Conservation (phyloP, 768 basidiomycete species). For the Chlorophyllum brunneum region DNA sequence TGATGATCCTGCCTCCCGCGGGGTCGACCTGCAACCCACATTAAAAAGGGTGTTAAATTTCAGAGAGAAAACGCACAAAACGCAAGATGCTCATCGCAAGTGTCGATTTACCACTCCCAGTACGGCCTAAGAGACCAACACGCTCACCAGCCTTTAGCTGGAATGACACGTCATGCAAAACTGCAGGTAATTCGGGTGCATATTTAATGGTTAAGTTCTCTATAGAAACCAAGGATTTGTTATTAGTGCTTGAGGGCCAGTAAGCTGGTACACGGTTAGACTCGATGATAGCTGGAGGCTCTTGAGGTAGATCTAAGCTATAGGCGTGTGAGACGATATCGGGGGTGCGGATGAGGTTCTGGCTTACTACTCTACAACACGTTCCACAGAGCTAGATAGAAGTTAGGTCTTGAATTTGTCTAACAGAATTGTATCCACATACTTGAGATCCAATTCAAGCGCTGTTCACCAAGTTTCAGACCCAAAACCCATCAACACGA, state of each 20-base stretch:
- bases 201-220: conserved; percentile 81
- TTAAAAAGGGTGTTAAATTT: background rate
- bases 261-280: conserved; percentile 80
- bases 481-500: background rate
- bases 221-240: conserved; percentile 56
- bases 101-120: conserved; percentile 77
- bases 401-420: background rate
- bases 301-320: conserved; percentile 76
- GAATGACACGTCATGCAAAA: conserved; percentile 76
- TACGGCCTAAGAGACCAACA: conserved; percentile 77
- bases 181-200: conserved; percentile 78
- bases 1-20: conserved; percentile 63
- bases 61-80: conserved; percentile 45
- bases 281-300: conserved; percentile 75
- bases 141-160: conserved; percentile 66
- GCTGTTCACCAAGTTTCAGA: conserved; percentile 36
- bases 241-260: conserved; percentile 78
- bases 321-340: background rate
- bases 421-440: conserved; percentile 22
- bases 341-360: background rate
- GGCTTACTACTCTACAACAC: conserved; percentile 82
- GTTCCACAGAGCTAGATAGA: conserved; percentile 72
- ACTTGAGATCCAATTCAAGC: conserved; percentile 77
- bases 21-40: conserved; percentile 59
- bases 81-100: conserved; percentile 83